Conservation (phyloP, 495 filamentous ascomycete genomes). For the Xylaria venustula region DNA sequence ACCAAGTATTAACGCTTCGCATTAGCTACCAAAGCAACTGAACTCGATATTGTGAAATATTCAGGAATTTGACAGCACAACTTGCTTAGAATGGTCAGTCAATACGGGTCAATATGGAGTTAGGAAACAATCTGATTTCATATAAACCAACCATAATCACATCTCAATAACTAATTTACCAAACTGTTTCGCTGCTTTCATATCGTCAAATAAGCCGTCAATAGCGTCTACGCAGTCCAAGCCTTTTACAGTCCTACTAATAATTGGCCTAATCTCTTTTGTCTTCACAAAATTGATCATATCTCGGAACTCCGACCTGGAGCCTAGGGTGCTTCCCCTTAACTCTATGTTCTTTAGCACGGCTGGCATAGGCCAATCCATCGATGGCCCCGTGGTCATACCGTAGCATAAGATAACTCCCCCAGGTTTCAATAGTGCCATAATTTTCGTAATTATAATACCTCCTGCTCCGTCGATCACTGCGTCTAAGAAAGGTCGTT, state of each 20-base stretch:
- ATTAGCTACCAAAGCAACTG: too few relatives aligned
- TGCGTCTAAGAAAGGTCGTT: slow-evolving; percentile 61
- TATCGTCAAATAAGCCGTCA: slow-evolving; percentile 70
- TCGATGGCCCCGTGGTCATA: slow-evolving; percentile 73
- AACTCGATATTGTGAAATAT: too few relatives aligned
- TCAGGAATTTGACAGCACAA: not conserved
- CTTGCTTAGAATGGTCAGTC: not conserved
- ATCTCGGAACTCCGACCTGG: slow-evolving; percentile 67
- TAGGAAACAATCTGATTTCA: slow-evolving; percentile 11
- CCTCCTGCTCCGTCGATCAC: slow-evolving; percentile 81
- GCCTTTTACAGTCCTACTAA: slow-evolving; percentile 59
- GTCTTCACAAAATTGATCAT: slow-evolving; percentile 72
- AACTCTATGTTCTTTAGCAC: slow-evolving; percentile 77
- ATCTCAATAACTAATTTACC: slow-evolving; percentile 68
- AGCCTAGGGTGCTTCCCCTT: slow-evolving; percentile 72
- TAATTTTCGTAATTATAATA: slow-evolving; percentile 58
- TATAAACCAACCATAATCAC: slow-evolving; percentile 48
- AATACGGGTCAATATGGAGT: too few relatives aligned
- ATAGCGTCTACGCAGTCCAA: slow-evolving; percentile 65
- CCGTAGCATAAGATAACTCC: slow-evolving; percentile 71
- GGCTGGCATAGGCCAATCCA: slow-evolving; percentile 68
- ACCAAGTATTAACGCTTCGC: too few relatives aligned
- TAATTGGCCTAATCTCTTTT: slow-evolving; percentile 62
- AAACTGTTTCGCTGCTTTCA: slow-evolving; percentile 71
- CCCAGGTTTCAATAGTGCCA: slow-evolving; percentile 58